These are phyloP conservation scores for Starmerella potacharoeniae DNA, from an alignment of 805 yeast species.

Conservation along the genomic window DNA sequence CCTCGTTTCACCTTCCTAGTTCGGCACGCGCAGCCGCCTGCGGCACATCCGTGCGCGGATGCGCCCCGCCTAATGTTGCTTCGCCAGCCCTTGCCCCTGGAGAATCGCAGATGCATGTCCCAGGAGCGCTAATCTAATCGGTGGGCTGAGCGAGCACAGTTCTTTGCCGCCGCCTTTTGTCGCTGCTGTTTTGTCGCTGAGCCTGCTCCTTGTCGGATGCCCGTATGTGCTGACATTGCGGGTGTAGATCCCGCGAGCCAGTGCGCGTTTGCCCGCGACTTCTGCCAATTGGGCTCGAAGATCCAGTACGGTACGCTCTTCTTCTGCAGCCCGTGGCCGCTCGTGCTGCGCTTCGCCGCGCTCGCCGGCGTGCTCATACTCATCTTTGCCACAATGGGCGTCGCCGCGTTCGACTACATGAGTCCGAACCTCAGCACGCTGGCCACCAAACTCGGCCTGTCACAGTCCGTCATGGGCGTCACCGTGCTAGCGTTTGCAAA, in stretches of 20 bases:
- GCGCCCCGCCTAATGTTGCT: background rate
- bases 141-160: background rate
- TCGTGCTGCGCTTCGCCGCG: background rate
- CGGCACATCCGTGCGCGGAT: too few species aligned
- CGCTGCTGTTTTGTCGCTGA: too few species aligned
- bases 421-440: constrained; percentile 67
- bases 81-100: background rate
- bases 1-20: too few species aligned
- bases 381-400: constrained; percentile 55
- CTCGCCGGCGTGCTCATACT: constrained; percentile 25
- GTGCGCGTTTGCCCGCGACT: constrained; percentile 5
- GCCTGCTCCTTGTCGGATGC: background rate
- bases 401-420: constrained; percentile 70
- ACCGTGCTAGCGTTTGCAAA: constrained; percentile 85
- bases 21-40: too few species aligned
- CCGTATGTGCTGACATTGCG: background rate
- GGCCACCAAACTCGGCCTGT: constrained; percentile 48
- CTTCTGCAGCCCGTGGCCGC: constrained; percentile 5
- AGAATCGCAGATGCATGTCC: background rate
- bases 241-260: constrained; percentile 4
- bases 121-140: background rate
- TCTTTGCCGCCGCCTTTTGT: background rate
- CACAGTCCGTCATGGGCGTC: constrained; percentile 73
- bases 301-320: constrained; percentile 8
- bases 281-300: constrained; percentile 7